Evolutionary conservation across 805 yeast species (phyloP), one percentile per base, ranked within the genome.

Genomic region (Alloascoidea africana): DNA sequence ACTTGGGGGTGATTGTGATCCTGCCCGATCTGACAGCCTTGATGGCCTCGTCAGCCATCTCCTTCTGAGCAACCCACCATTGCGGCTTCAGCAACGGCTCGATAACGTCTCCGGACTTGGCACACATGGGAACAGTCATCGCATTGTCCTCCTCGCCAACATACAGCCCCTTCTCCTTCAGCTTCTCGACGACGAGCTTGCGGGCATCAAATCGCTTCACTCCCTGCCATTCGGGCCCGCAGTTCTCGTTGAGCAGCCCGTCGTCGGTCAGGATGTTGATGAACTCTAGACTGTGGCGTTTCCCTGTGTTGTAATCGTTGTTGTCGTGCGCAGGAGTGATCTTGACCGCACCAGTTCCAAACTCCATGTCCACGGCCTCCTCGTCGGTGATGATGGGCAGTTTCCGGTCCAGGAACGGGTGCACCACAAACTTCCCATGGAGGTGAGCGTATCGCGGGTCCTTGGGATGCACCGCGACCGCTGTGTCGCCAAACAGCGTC

Each of bases 281-380:
- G 52, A 85, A 73, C 56, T 85, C 95, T 51, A 91, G 69, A 53
- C 73, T 66, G 59, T 85, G 83, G 65, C 98, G 86, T 65, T 83
- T 87, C 66, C 98, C 98, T 39, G 96, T 85, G 54, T 67, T 70
- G 70, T 84, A 86, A 84, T 91, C 98, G 70, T 91, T 91, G 52
- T 76, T 81, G 63, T 91, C 98, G 61, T 91, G 98, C 34, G 95
- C 96, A 42, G 98, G 98, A 11, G 98, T 91, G 56, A 91, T 91
- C 64, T 91, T 91, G 44, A 91, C 98, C 36, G 98, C 98, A 78
- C 98, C 98, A 44, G 98, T 91, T 70, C 98, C 98, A 49, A 91
- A 91, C 59, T 83, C 94, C 97, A 91, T 91, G 60, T 91, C 98
- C 46, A 91, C 98, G 32, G 96, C 91, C 60, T 84, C 94, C 32